These are phyloP conservation scores for Moricandia arvensis DNA, from an alignment of 345 rosid genomes.

Conservation along the genomic window DNA sequence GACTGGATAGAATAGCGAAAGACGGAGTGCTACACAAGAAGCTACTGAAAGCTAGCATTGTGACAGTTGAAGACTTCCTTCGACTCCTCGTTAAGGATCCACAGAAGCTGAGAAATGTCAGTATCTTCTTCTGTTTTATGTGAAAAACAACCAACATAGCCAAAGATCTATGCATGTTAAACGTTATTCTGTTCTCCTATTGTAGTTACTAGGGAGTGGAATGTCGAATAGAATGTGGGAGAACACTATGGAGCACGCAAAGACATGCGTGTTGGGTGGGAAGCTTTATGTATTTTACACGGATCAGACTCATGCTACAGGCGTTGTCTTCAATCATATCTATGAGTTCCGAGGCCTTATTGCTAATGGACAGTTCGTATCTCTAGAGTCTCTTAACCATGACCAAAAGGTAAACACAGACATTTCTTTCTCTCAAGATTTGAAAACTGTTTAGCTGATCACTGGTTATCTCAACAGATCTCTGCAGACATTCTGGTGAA, in stretches of 20 bases:
- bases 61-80: slow-evolving; percentile 87
- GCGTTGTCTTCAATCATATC: slow-evolving; percentile 79
- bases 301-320: slow-evolving; percentile 51
- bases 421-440: neutral
- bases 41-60: slow-evolving; percentile 56
- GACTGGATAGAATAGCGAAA: slow-evolving; percentile 90
- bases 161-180: neutral
- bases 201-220: slow-evolving; percentile 90
- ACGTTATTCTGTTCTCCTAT: neutral
- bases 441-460: slow-evolving; percentile 13
- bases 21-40: slow-evolving; percentile 94
- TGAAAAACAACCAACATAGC: neutral
- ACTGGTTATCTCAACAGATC: slow-evolving; percentile 49
- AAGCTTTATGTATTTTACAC: slow-evolving; percentile 76
- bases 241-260: slow-evolving; percentile 88
- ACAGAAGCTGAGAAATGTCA: slow-evolving; percentile 71
- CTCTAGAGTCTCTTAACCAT: slow-evolving; percentile 71
- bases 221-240: slow-evolving; percentile 99
- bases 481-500: slow-evolving; percentile 81
- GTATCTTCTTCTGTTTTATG: slow-evolving; percentile 23
- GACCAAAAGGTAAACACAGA: slow-evolving; percentile 62
- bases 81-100: slow-evolving; percentile 69
- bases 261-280: slow-evolving; percentile 82
- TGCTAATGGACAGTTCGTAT: slow-evolving; percentile 66
- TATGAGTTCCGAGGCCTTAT: slow-evolving; percentile 84